A percentile compares a stretch with the other conserved stretches of the same genome.
These are phyloP conservation scores for Crassisporium funariophilum DNA, from an alignment of 768 basidiomycete genomes.

Conservation along the genomic window DNA sequence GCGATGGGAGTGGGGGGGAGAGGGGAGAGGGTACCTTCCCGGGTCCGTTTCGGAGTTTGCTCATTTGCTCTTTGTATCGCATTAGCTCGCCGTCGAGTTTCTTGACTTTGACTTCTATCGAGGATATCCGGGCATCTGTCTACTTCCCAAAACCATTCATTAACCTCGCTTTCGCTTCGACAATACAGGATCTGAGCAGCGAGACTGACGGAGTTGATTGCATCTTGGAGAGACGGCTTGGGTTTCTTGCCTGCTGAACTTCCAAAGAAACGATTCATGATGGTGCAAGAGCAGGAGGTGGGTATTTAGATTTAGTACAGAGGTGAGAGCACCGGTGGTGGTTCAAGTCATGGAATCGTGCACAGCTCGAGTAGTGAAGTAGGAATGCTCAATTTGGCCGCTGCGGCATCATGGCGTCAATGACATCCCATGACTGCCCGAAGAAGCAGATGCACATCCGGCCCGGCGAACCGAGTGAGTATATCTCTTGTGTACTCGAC, in stretches of 20 bases:
- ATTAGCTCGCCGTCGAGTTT: slow-evolving; percentile 93
- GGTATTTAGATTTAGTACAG: not conserved
- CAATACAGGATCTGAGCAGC: not conserved
- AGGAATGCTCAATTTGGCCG: no score
- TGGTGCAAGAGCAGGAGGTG: not conserved
- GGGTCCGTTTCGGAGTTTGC: slow-evolving; percentile 88
- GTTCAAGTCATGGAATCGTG: no score
- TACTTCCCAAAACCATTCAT: slow-evolving; percentile 30
- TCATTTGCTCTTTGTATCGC: slow-evolving; percentile 95
- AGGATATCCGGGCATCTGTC: slow-evolving; percentile 86
- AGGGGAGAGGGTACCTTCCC: slow-evolving; percentile 69
- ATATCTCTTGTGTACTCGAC: no score
- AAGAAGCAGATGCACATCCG: no score
- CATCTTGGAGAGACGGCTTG: slow-evolving; percentile 85
- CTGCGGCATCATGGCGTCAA: not conserved
- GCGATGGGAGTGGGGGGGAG: not conserved
- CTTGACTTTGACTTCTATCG: slow-evolving; percentile 95
- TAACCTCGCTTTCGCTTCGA: slow-evolving; percentile 2
- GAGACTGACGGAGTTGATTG: slow-evolving; percentile 78
- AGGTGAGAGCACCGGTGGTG: not conserved
- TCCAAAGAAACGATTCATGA: slow-evolving; percentile 89
- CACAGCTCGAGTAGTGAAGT: no score
- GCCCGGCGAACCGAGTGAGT: no score
- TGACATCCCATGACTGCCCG: not conserved
- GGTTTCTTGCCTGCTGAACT: slow-evolving; percentile 76